Conservation (phyloP, 164 flowering plant species). For the Buxus sempervirens region DNA sequence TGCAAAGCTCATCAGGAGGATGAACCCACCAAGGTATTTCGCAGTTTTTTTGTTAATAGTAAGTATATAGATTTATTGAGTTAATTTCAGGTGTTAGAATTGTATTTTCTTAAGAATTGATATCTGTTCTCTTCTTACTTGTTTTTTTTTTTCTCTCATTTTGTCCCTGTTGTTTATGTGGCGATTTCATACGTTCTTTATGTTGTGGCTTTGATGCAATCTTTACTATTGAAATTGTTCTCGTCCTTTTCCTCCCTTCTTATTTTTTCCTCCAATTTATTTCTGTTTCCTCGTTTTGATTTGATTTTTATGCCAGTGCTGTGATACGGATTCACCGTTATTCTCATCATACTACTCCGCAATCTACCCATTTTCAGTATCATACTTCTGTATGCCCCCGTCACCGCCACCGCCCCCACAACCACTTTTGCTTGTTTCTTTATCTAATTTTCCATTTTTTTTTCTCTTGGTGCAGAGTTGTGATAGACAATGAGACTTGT, state of each 20-base stretch:
- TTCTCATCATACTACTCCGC: neutral
- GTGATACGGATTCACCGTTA: too few species aligned
- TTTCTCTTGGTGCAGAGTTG: constrained; percentile 34
- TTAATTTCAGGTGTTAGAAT: neutral
- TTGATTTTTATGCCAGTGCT: too few species aligned
- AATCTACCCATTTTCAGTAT: neutral
- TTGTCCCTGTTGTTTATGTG: neutral
- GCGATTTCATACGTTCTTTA: neutral
- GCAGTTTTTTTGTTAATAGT: neutral
- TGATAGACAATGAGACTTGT: constrained; percentile 47
- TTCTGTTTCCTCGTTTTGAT: too few species aligned
- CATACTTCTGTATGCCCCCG: neutral
- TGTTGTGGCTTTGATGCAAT: neutral
- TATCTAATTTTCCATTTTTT: constrained; percentile 1
- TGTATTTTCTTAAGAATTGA: neutral
- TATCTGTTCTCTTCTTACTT: neutral
- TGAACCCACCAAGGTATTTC: constrained; percentile 55
- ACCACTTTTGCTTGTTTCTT: neutral
- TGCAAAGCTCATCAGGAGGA: constrained; percentile 48
- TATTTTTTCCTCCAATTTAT: too few species aligned
- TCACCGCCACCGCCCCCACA: too few species aligned
- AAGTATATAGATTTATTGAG: neutral
- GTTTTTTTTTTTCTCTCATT: neutral
- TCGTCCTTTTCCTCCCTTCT: too few species aligned
- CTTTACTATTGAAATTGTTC: neutral